Conservation (phyloP, 495 filamentous ascomycete species). For the Bombardia bombarda region DNA sequence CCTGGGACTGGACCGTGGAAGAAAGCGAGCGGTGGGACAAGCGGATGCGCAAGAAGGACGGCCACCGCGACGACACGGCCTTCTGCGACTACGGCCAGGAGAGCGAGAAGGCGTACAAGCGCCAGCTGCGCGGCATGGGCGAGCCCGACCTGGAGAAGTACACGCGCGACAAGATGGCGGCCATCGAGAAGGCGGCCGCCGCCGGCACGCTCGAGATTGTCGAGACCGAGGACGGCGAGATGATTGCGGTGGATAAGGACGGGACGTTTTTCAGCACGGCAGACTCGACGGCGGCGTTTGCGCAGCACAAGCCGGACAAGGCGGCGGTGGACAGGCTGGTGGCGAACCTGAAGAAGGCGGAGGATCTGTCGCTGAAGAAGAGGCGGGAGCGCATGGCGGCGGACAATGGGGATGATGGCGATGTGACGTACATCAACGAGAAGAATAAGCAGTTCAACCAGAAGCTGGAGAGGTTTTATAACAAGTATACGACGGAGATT, state of each 20-base stretch:
- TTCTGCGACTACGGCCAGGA: slow-evolving; percentile 88
- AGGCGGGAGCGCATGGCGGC: slow-evolving; percentile 67
- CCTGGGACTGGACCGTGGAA: slow-evolving; percentile 97
- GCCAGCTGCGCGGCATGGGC: slow-evolving; percentile 68
- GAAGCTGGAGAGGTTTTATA: slow-evolving; percentile 90
- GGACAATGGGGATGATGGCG: slow-evolving; percentile 65
- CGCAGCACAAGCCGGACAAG: slow-evolving; percentile 80
- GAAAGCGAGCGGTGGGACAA: slow-evolving; percentile 92
- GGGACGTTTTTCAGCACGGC: slow-evolving; percentile 85
- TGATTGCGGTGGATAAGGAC: slow-evolving; percentile 86
- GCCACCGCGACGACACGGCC: slow-evolving; percentile 73
- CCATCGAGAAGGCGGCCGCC: slow-evolving; percentile 73
- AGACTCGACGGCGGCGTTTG: slow-evolving; percentile 67
- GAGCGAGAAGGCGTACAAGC: slow-evolving; percentile 86
- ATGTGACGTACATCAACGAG: slow-evolving; percentile 98
- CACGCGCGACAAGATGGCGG: slow-evolving; percentile 73
- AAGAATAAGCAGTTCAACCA: slow-evolving; percentile 99
- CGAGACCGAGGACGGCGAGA: slow-evolving; percentile 87
- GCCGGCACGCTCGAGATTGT: slow-evolving; percentile 81
- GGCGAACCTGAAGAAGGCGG: slow-evolving; percentile 75
- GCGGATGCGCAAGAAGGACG: slow-evolving; percentile 76
- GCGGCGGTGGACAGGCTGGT: slow-evolving; percentile 88
- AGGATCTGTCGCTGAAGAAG: slow-evolving; percentile 79
- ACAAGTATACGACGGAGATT: slow-evolving; percentile 98
- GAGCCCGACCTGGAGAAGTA: slow-evolving; percentile 68